Conservation (phyloP, 345 rosid species). For the Citrus trifoliata region DNA sequence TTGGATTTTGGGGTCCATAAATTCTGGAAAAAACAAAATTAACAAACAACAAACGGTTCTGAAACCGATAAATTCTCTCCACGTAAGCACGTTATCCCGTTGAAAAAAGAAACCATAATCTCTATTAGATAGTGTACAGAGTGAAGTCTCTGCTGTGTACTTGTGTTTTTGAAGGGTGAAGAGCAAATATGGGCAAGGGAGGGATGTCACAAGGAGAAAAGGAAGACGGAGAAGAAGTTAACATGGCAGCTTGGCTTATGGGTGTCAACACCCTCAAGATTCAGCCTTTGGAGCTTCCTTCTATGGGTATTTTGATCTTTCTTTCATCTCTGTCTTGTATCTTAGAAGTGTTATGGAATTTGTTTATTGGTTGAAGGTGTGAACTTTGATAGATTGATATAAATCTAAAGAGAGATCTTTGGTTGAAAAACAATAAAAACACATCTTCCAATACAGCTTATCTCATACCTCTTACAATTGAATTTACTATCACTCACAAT, state of each 20-base stretch:
- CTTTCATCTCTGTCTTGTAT: not conserved
- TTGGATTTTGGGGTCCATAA: too few species aligned
- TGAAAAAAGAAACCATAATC: too few species aligned
- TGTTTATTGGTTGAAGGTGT: not conserved
- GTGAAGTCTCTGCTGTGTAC: not conserved
- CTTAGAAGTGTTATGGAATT: not conserved
- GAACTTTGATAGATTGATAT: not conserved
- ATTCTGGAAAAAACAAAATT: too few species aligned
- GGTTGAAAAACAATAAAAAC: too few species aligned
- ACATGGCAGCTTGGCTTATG: slow-evolving; percentile 90
- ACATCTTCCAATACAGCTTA: too few species aligned
- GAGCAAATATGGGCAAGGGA: slow-evolving; percentile 54
- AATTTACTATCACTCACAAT: too few species aligned
- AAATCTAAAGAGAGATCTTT: too few species aligned
- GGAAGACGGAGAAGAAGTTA: slow-evolving; percentile 50
- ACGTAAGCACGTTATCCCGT: too few species aligned
- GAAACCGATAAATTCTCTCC: too few species aligned
- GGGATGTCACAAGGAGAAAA: slow-evolving; percentile 58
- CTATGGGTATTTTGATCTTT: slow-evolving; percentile 43
- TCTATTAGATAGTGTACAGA: not conserved
- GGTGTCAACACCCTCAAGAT: slow-evolving; percentile 78
- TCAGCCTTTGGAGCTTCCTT: slow-evolving; percentile 71
- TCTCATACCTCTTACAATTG: too few species aligned
- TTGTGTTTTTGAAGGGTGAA: not conserved
- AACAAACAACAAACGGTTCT: too few species aligned